phyloP scores from a whole-genome alignment of 805 yeast genomes.

The Sungouiozyma ichnusensis region DNA sequence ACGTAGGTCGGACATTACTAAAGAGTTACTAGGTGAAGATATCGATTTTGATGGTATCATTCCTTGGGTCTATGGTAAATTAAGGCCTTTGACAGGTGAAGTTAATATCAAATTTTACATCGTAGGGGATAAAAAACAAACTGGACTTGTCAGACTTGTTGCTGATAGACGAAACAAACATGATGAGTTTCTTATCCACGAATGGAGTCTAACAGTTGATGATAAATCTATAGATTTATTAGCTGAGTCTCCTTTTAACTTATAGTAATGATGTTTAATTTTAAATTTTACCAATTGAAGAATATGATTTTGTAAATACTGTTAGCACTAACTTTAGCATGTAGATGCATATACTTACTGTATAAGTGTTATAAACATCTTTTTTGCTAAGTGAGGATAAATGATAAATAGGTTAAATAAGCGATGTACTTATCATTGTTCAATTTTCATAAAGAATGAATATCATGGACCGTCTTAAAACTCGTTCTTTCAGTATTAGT shows the following conservation, averaged over 20 bases:
- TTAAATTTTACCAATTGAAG: background rate
- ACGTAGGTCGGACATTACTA: slow-evolving; percentile 61
- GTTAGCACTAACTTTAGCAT: background rate
- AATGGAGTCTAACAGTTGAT: slow-evolving; percentile 50
- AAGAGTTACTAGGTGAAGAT: slow-evolving; percentile 58
- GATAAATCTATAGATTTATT: slow-evolving; percentile 39
- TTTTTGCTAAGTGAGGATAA: too few species aligned
- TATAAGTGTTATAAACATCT: background rate
- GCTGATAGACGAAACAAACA: slow-evolving; percentile 58
- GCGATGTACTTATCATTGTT: too few species aligned
- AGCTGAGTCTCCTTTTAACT: slow-evolving; percentile 31
- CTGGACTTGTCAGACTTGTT: slow-evolving; percentile 47
- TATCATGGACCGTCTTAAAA: background rate
- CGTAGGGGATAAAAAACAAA: slow-evolving; percentile 49
- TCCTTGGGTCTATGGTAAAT: slow-evolving; percentile 84
- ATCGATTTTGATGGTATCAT: slow-evolving; percentile 56
- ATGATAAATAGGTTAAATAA: too few species aligned
- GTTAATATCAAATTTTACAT: slow-evolving; percentile 66
- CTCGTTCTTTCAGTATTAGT: background rate
- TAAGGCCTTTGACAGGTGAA: slow-evolving; percentile 74
- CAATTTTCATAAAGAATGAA: background rate
- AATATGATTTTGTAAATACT: background rate
- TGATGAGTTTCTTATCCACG: slow-evolving; percentile 47
- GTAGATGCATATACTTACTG: background rate
- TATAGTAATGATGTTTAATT: background rate